Base-by-base conservation (phyloP, 2,329 filamentous ascomycete genomes). In the Microcyclosporella mali region DNA sequence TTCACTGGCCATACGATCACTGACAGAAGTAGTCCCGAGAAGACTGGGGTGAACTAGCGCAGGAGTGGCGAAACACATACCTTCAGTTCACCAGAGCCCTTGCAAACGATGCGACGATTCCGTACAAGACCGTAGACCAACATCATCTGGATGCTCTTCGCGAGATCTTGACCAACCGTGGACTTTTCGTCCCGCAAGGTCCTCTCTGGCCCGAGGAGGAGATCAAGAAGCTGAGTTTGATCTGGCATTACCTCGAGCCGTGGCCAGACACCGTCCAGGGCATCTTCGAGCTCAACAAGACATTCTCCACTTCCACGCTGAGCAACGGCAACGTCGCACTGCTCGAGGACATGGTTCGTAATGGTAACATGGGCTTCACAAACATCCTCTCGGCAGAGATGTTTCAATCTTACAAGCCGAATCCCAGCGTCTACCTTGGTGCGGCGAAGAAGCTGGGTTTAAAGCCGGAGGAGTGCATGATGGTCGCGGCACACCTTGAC, bases 371-470 rank as follows among this genome's bases (percentile, higher is more conserved):
- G 38, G 73, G 73, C 0, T 90, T 88, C 56, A 70, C 71, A 16
- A 66, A 71, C 41, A 55, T 88, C 30, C 69, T 83, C 46, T 85
- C 79, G 7, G 78, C 80, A 0, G 84, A 85, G 63, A 74, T 82
- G 50, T 90, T 89, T 58, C 68, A 71, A 33, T 79, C 78, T 0
- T 92, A 90, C 63, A 92, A 92, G 69, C 85, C 85, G 1, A 73
- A 77, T 47, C 75, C 77, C 6, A 69, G 63, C 39, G 80, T 82
- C 2, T 92, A 92, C 58, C 70, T 75, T 1, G 85, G 85, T 3
- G 85, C 82, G 0, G 83, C 72, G 2, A 63, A 70, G 43, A 70
- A 68, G 51, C 64, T 89, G 40, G 77, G 74, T 0, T 48, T 81
- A 32, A 54, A 73, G 47, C 75, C 81, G 0, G 60, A 61, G 2